Evolutionary conservation across 2,329 filamentous ascomycete species (phyloP), one percentile per base, ranked within the genome.

Genomic region (Hymenoscyphus repandus): DNA sequence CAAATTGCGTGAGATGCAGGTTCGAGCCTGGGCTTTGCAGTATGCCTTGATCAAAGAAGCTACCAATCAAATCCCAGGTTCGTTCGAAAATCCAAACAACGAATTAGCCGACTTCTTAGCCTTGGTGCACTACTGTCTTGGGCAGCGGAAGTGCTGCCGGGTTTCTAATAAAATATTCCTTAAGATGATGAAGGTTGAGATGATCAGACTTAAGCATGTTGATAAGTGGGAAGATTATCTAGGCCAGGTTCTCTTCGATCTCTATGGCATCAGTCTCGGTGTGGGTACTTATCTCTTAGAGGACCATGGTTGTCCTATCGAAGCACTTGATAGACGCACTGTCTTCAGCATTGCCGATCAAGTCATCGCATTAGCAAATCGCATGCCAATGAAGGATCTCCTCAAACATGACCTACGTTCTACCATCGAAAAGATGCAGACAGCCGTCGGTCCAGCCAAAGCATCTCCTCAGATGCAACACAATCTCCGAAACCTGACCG

Each of bases 391-490:
- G 72, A 95, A 92, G 62, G 93, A 97, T 58, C 72, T 97, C 15
- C 80, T 90, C 13, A 97, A 95, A 67, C 93, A 90, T 13, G 90
- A 97, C 50, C 74, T 99, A 48, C 95, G 92, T 66, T 82, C 78
- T 13, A 90, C 90, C 0, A 93, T 99, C 52, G 93, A 99, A 52
- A 90, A 91, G 59, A 89, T 99, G 70, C 91, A 97, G 66, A 84
- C 89, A 58, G 85, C 88, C 5, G 85, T 97, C 48, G 90, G 89
- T 1, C 79, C 80, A 48, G 81, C 86, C 27, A 96, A 91, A 66
- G 81, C 85, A 11, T 86, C 85, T 1, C 81, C 88, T 5, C 83
- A 90, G 54, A 85, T 95, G 69, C 78, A 85, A n/a, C 86, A 93
- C 66, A 99, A 99, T 67, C 78, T 89, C 50, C 85, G 90, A 48